phyloP scores from a whole-genome alignment of 2,329 filamentous ascomycete species.

The Fusarium mexicanum region DNA sequence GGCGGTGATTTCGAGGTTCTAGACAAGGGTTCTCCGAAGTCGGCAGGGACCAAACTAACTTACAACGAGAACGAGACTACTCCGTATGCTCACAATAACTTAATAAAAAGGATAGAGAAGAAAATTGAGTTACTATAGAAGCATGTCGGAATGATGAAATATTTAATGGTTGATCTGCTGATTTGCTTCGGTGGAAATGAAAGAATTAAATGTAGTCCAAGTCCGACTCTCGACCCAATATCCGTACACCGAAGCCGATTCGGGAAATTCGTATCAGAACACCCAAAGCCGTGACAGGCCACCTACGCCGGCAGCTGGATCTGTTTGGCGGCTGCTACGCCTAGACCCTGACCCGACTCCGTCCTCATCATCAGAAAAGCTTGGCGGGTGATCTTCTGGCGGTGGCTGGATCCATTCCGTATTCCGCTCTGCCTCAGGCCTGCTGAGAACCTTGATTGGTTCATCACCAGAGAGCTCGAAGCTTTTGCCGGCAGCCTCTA shows the following conservation, averaged over 20 bases:
- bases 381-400: neutral
- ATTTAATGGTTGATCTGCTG: neutral
- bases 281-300: slow-evolving; percentile 3
- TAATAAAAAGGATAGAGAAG: fast-evolving
- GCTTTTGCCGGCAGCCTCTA: neutral
- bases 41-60: neutral
- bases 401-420: slow-evolving; percentile 1
- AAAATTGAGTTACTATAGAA: fast-evolving
- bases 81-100: neutral
- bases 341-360: neutral
- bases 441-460: neutral
- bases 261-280: neutral
- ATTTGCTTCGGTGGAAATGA: neutral
- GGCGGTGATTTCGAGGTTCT: neutral
- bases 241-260: neutral
- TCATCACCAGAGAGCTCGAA: neutral
- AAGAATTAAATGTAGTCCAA: neutral
- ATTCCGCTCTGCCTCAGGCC: neutral
- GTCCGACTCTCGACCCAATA: neutral
- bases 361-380: neutral
- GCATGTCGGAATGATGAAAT: fast-evolving
- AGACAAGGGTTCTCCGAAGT: neutral
- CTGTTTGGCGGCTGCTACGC: neutral
- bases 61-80: no score
- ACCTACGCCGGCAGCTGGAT: neutral